A percentile compares a stretch with the other conserved stretches of the same genome.
Conservation (phyloP, 1,284 basidiomycete genomes). For the Sparassis latifolia region DNA sequence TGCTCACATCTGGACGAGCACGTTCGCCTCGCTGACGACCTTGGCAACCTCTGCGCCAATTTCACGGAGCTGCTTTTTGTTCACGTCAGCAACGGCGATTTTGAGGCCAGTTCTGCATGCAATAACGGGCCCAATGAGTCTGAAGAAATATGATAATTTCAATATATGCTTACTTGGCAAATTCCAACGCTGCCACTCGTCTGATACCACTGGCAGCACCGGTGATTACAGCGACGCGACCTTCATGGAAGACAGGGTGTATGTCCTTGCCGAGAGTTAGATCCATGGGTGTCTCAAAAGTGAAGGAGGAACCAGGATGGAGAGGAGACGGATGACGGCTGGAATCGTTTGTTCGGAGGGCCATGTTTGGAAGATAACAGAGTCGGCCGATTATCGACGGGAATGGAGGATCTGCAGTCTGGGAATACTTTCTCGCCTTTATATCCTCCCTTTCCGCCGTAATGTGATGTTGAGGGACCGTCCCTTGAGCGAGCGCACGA, state of each 20-base stretch:
- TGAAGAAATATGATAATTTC: not conserved
- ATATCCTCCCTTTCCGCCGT: too few relatives aligned
- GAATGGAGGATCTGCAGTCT: too few relatives aligned
- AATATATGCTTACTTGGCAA: conserved; percentile 63
- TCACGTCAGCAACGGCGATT: conserved; percentile 77
- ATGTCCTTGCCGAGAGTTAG: conserved; percentile 42
- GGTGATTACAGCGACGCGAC: conserved; percentile 76
- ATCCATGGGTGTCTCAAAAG: conserved; percentile 23
- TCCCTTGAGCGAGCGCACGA: too few relatives aligned
- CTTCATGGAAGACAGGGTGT: conserved; percentile 67
- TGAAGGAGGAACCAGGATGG: conserved; percentile 16
- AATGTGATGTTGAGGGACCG: too few relatives aligned
- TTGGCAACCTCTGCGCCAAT: conserved; percentile 53
- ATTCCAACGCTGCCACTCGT: conserved; percentile 71
- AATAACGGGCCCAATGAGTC: conserved; percentile 4
- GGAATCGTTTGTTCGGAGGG: conserved; percentile 11
- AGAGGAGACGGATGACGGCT: conserved; percentile 26
- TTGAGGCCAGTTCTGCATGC: conserved; percentile 60
- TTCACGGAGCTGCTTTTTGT: conserved; percentile 39
- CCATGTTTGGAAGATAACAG: not conserved
- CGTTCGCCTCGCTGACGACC: conserved; percentile 57
- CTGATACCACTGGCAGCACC: conserved; percentile 84
- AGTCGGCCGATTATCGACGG: too few relatives aligned
- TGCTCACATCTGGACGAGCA: conserved; percentile 74
- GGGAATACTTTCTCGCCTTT: too few relatives aligned